These are phyloP conservation scores for Trichosporon asahii DNA, from an alignment of 1,284 basidiomycete genomes.

Conservation along the genomic window DNA sequence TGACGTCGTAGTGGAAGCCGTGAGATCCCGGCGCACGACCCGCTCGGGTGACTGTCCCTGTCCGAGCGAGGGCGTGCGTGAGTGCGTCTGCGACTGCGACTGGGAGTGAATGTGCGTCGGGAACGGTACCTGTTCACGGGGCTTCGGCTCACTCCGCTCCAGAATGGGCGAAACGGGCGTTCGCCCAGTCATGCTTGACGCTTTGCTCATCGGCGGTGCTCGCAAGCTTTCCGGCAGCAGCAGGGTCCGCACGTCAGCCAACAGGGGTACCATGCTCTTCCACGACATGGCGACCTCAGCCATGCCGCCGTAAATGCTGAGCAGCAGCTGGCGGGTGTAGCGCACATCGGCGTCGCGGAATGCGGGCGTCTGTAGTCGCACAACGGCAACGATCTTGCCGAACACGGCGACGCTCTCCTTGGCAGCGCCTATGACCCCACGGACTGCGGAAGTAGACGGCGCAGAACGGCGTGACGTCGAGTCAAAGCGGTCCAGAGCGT, in stretches of 20 bases:
- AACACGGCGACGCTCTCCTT: constrained; percentile 82
- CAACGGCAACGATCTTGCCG: constrained; percentile 77
- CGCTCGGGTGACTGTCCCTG: constrained; percentile 15
- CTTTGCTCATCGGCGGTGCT: constrained; percentile 24
- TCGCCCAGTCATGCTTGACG: constrained; percentile 28
- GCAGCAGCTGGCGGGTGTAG: constrained; percentile 79
- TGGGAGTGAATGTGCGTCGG: background rate
- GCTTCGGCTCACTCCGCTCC: constrained; percentile 37
- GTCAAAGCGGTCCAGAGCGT: constrained; percentile 89
- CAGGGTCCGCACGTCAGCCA: constrained; percentile 67
- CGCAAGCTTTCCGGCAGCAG: constrained; percentile 44
- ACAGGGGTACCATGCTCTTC: constrained; percentile 70
- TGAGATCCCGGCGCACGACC: background rate
- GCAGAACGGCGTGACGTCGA: constrained; percentile 65
- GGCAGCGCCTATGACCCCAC: constrained; percentile 75
- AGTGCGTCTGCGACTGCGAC: constrained; percentile 4
- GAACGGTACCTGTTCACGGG: constrained; percentile 12
- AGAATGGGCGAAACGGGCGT: constrained; percentile 52
- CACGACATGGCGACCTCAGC: constrained; percentile 86
- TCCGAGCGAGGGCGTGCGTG: background rate
- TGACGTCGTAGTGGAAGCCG: constrained; percentile 7
- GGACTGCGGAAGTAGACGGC: constrained; percentile 66
- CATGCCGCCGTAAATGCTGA: constrained; percentile 85
- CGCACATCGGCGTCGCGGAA: constrained; percentile 71
- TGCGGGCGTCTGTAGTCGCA: constrained; percentile 69